phyloP scores from a whole-genome alignment of 129 eudicot genomes.

The Flaveria trinervia region DNA sequence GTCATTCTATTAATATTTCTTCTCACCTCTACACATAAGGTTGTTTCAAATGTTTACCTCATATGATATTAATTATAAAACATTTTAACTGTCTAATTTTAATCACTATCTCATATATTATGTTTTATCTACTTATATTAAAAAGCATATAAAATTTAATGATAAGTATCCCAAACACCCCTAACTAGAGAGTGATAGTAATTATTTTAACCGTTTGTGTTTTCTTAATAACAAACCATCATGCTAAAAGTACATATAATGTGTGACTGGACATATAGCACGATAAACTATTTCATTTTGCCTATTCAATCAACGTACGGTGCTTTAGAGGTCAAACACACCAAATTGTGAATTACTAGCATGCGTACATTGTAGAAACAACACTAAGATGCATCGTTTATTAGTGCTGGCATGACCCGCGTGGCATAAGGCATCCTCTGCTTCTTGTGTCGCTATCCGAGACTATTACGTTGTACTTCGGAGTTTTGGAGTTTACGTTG shows the following conservation, averaged over 20 bases:
- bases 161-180: too few species aligned
- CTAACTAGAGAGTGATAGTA: too few species aligned
- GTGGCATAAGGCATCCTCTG: neutral
- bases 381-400: neutral
- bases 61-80: too few species aligned
- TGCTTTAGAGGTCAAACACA: neutral
- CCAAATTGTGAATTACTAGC: neutral
- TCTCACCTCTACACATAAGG: too few species aligned
- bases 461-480: neutral
- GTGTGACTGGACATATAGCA: neutral
- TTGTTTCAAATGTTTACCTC: too few species aligned
- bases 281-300: neutral
- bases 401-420: neutral
- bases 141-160: too few species aligned
- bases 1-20: too few species aligned
- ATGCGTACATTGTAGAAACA: slow-evolving; percentile 7
- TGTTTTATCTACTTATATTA: too few species aligned
- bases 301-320: neutral
- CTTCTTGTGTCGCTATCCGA: neutral
- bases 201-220: neutral
- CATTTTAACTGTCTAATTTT: too few species aligned
- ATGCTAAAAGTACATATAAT: neutral
- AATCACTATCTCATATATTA: too few species aligned
- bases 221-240: neutral
- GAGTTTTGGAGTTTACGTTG: neutral